These are phyloP conservation scores for Fusarium continuum DNA, from an alignment of 2,329 filamentous ascomycete genomes.

Conservation along the genomic window DNA sequence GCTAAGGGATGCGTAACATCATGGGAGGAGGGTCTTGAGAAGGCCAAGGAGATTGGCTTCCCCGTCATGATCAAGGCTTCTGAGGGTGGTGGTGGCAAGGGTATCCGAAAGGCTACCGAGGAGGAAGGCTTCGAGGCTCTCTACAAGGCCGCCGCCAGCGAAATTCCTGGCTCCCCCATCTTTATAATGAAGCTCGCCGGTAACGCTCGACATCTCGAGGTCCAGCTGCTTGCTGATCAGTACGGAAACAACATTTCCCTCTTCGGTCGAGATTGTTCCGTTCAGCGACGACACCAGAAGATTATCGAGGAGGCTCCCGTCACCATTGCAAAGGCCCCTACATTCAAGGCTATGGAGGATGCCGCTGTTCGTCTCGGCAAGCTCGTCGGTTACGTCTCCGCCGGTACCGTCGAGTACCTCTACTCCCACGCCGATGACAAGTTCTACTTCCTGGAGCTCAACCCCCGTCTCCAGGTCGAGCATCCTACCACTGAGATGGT, in stretches of 20 bases:
- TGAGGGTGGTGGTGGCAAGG: constrained; percentile 98
- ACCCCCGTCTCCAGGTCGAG: constrained; percentile 99
- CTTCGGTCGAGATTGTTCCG: constrained; percentile 98
- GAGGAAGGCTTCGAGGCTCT: constrained; percentile 86
- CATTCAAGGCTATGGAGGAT: constrained; percentile 96
- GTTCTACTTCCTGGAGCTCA: constrained; percentile 99
- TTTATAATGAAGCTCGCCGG: constrained; percentile 99
- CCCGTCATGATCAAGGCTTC: constrained; percentile 99
- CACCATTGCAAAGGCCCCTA: constrained; percentile 88
- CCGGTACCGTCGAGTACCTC: constrained; percentile 97
- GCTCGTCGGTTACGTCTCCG: constrained; percentile 97
- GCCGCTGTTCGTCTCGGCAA: constrained; percentile 93
- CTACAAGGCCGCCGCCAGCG: constrained; percentile 95
- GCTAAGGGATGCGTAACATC: constrained; percentile 89
- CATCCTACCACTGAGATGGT: constrained; percentile 99
- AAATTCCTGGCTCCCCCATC: constrained; percentile 98
- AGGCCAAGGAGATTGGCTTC: constrained; percentile 92
- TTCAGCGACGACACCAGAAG: constrained; percentile 98
- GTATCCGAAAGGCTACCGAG: constrained; percentile 91
- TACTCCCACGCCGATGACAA: constrained; percentile 98
- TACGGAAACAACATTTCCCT: constrained; percentile 99
- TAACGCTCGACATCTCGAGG: constrained; percentile 95
- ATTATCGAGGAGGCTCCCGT: constrained; percentile 99
- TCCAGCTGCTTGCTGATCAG: constrained; percentile 96
- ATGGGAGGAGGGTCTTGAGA: constrained; percentile 87